A percentile compares a stretch with the other conserved stretches of the same genome.
phyloP scores from a whole-genome alignment of 495 filamentous ascomycete species.

The Penicillium ucsense region DNA sequence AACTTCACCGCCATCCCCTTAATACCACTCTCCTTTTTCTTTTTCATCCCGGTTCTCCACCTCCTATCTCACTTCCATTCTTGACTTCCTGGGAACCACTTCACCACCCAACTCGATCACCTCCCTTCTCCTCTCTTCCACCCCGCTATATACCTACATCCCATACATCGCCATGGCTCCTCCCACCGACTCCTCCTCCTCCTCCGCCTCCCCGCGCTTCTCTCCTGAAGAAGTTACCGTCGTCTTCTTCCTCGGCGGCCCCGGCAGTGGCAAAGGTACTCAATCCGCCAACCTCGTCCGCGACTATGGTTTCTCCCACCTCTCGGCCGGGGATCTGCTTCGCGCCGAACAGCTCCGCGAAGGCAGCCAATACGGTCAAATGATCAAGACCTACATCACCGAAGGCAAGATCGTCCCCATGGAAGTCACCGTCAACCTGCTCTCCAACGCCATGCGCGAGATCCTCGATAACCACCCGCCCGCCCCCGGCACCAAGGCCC shows the following conservation, averaged over 20 bases:
- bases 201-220: constrained; percentile 55
- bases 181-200: constrained; percentile 4
- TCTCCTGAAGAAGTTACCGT: constrained; percentile 71
- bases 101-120: too few relatives aligned
- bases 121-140: too few relatives aligned
- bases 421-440: constrained; percentile 90
- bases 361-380: constrained; percentile 74
- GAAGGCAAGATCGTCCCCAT: constrained; percentile 95
- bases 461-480: constrained; percentile 29
- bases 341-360: constrained; percentile 84
- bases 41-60: not conserved
- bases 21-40: not conserved
- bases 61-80: not conserved
- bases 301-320: constrained; percentile 88
- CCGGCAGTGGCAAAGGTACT: constrained; percentile 49
- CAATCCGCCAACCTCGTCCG: constrained; percentile 83
- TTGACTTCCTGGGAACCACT: not conserved
- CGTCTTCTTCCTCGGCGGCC: constrained; percentile 53
- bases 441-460: constrained; percentile 85
- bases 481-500: constrained; percentile 23
- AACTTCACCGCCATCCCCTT: constrained; percentile 4
- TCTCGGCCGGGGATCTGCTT: constrained; percentile 87
- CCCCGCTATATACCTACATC: too few relatives aligned
- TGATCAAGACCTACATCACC: constrained; percentile 84
- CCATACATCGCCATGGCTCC: not conserved